Conservation (phyloP, 768 basidiomycete species). For the Pluteus cervinus region DNA sequence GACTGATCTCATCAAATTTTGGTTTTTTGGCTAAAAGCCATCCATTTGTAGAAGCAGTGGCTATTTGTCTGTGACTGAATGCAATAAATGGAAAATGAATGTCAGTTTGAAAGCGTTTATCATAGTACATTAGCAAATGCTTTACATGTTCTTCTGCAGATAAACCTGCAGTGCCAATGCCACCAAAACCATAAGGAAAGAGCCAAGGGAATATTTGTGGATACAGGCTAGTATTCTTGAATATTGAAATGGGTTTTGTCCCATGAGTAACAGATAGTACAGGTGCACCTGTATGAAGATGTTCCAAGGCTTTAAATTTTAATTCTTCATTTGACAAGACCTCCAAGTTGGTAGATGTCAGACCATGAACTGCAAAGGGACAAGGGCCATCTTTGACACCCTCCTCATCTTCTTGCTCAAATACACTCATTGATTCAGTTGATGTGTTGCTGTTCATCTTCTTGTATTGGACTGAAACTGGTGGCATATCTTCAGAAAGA, state of each 20-base stretch:
- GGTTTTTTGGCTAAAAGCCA: constrained; percentile 19
- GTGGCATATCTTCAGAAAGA: constrained; percentile 10
- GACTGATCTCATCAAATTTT: constrained; percentile 19
- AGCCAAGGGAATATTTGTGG: neutral
- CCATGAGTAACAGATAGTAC: constrained; percentile 21
- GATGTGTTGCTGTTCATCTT: constrained; percentile 5
- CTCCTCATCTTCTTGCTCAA: constrained; percentile 16
- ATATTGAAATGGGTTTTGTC: constrained; percentile 15
- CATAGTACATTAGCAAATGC: constrained; percentile 27
- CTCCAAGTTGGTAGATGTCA: constrained; percentile 14
- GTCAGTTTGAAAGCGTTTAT: constrained; percentile 32
- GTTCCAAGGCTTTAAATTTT: constrained; percentile 18
- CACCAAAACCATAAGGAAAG: too few relatives aligned
- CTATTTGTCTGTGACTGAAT: constrained; percentile 35
- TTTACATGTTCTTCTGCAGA: constrained; percentile 15
- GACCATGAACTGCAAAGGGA: constrained; percentile 13
- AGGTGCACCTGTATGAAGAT: constrained; percentile 16
- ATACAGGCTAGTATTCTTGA: too few relatives aligned
- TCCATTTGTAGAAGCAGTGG: constrained; percentile 15
- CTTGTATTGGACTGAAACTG: constrained; percentile 11
- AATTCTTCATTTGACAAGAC: constrained; percentile 3
- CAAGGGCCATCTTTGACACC: constrained; percentile 17
- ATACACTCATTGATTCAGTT: constrained; percentile 7
- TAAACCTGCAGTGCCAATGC: constrained; percentile 8
- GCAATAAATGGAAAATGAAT: constrained; percentile 28